Percentiles rank a stretch among this genome's conserved stretches.
These are phyloP conservation scores for Vanrija sp. DNA, from an alignment of 1,284 basidiomycete species.

Conservation along the genomic window DNA sequence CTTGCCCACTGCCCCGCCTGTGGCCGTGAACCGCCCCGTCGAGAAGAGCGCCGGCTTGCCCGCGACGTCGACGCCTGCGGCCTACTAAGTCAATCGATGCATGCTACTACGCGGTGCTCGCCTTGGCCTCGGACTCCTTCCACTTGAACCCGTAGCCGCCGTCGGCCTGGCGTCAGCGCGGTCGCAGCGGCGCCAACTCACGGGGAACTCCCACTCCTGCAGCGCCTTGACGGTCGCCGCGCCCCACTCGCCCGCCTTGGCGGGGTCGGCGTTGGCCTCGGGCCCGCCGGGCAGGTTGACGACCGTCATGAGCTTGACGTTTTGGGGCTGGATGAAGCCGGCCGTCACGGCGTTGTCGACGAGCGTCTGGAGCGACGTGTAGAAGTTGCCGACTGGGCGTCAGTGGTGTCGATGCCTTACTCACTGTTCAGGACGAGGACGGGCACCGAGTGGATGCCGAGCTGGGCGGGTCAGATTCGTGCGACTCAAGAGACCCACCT, in stretches of 20 bases:
- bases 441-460: slow-evolving; percentile 77
- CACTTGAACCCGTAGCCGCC: slow-evolving; percentile 42
- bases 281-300: slow-evolving; percentile 64
- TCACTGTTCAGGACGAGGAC: slow-evolving; percentile 69
- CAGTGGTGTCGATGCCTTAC: slow-evolving; percentile 4
- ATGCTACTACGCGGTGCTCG: slow-evolving; percentile 5
- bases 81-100: slow-evolving; percentile 3
- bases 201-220: slow-evolving; percentile 57
- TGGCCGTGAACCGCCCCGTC: slow-evolving; percentile 36
- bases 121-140: slow-evolving; percentile 13
- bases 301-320: slow-evolving; percentile 61
- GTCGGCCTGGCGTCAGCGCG: slow-evolving; percentile 23
- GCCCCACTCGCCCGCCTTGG: slow-evolving; percentile 64
- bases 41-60: slow-evolving; percentile 29
- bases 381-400: slow-evolving; percentile 63
- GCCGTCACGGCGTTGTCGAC: slow-evolving; percentile 63
- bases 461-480: slow-evolving; percentile 54
- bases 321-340: slow-evolving; percentile 69
- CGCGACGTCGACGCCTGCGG: not conserved
- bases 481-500: slow-evolving; percentile 16
- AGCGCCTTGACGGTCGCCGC: slow-evolving; percentile 63
- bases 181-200: slow-evolving; percentile 17
- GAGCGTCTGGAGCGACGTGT: slow-evolving; percentile 68
- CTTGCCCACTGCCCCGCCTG: not conserved
- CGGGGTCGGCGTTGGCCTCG: slow-evolving; percentile 56